Evolutionary conservation across 441 rosid genomes (phyloP), one percentile per base, ranked within the genome.

Genomic region (Jatropha podagrica): DNA sequence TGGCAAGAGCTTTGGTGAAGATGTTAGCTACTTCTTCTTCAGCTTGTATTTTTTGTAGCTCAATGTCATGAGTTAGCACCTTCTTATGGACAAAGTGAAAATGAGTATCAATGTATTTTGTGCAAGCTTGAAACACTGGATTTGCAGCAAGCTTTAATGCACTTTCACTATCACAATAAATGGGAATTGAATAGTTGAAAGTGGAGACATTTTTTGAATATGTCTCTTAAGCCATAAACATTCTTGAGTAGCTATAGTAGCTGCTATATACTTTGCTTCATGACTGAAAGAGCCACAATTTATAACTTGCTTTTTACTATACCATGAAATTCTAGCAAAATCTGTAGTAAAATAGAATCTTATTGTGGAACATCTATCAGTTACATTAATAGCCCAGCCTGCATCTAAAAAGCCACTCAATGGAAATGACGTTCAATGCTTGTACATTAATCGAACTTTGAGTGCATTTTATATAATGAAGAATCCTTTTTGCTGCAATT

Each of bases 401-500:
- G 58, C 71, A 48, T 68, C 71, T 13, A 68, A 58, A 26, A 68
- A 68, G 11, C 71, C 71, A 26, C 15, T 46, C 18, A 68, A 26
- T 46, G 11, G 7, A 68, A 68, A 68, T 5, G 37, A 1, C 27
- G 2, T 48, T 7, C 5, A 17, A 0, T 67, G 58, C 71, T 48
- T 68, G 26, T 48, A 58, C 14, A 20, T 5, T 7, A 20, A 58
- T 1, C 61, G 32, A 58, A 23, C 23, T 0, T 7, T 18, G 32
- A 58, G 32, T 58, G 12, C 62, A 37, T 58, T 58, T 58, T 23
- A 58, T 13, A 23, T 58, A 20, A 2, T 13, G 62, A 23, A 58
- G 62, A 23, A 20, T 58, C 14, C 37, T 58, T 7, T 58, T 58
- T 9, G 13, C 37, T n/a, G 37, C 62, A 58, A 23, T 8, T 58